Evolutionary conservation across 2,329 filamentous ascomycete genomes (phyloP), one percentile per base, ranked within the genome.

Genomic region (Penicillium sumatraense): DNA sequence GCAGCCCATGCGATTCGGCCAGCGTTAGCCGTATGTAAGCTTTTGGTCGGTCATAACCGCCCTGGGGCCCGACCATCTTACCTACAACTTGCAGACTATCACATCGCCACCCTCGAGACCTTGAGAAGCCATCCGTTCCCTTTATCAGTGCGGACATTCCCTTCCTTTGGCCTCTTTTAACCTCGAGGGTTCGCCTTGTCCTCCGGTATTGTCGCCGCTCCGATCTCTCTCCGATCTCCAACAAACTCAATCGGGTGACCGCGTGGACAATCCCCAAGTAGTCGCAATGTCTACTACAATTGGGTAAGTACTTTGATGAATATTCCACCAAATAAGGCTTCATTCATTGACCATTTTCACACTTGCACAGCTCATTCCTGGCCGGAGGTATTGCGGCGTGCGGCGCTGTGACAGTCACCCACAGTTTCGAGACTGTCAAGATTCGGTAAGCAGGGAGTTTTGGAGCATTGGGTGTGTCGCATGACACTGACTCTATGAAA

Each of bases 371-470:
- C 64, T 91, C 92, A 59, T 99, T 99, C 81, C 86, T 98, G 69
- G 93, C 95, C 54, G 95, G 95, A 73, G 95, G 95, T 72, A 90
- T 99, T 71, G 95, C 95, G 72, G 95, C 95, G 63, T 98, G 93
- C 78, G 95, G 95, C 71, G 95, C 95, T 62, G 95, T 99, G 54
- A 98, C 93, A 36, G 93, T 96, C 63, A 98, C 95, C 48, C 95
- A 99, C 77, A 93, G 93, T 54, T 98, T 98, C 79, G 95, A 99
- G 79, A 98, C 93, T 11, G 92, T 99, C 74, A 99, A 99, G 85
- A 98, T 98, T 72, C 90, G 93, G 89, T 93, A 81, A 72, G 82
- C 27, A 31, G 10, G 26, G 26, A 23, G 10, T 21, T 33, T 10
- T 16, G 16, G n/a, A 26, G 10, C 7, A 24, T 16, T 38, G 23